Conservation (phyloP, 208 protist species). For the Acanthamoeba castellanii region DNA sequence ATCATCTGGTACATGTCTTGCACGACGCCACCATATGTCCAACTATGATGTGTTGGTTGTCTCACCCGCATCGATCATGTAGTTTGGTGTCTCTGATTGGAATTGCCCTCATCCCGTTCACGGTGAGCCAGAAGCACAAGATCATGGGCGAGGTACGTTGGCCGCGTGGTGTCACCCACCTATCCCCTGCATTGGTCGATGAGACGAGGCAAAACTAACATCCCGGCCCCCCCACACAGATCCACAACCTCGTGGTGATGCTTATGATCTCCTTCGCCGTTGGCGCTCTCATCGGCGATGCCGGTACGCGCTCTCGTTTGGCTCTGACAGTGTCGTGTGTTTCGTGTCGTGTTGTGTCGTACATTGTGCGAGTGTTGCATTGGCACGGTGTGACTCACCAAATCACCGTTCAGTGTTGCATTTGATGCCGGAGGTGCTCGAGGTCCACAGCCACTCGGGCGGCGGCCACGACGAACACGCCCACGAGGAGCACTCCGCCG, state of each 20-base stretch:
- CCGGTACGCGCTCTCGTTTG: neutral
- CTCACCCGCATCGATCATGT: neutral
- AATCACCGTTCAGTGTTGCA: conserved; percentile 50
- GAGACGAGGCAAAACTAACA: too few species aligned
- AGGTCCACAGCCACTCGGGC: conserved; percentile 47
- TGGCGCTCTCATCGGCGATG: conserved; percentile 28
- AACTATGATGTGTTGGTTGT: too few species aligned
- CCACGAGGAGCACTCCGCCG: neutral
- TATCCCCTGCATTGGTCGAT: too few species aligned
- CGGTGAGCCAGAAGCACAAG: conserved; percentile 22
- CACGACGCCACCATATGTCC: too few species aligned
- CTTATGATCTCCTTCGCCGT: conserved; percentile 35
- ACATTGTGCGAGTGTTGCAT: too few species aligned
- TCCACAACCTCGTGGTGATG: neutral
- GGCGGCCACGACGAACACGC: conserved; percentile 36
- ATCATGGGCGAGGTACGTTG: neutral
- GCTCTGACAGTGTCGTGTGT: too few species aligned
- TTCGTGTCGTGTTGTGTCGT: too few species aligned
- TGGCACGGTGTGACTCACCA: neutral
- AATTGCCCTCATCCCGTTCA: conserved; percentile 2
- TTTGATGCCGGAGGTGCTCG: conserved; percentile 43
- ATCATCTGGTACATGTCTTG: neutral
- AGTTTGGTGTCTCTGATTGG: conserved; percentile 19
- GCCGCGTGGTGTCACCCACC: too few species aligned
- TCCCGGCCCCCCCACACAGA: neutral